These are phyloP conservation scores for Entamoeba invadens DNA, from an alignment of 208 protist genomes.

Conservation along the genomic window DNA sequence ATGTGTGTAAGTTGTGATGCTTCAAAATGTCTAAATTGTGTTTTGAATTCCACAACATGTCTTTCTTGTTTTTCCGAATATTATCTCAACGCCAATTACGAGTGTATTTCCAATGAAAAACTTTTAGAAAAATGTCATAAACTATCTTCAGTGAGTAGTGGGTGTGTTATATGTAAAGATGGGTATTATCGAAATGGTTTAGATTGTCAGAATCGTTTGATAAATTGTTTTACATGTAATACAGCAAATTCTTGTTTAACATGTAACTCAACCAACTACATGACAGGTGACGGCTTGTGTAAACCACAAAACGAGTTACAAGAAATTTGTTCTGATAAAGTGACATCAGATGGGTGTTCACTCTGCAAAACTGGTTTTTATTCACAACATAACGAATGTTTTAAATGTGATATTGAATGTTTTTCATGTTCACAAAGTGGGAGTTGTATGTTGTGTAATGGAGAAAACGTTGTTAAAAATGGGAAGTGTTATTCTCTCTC, in stretches of 20 bases:
- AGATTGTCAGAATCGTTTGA: neutral
- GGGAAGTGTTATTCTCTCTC: neutral
- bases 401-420: too few species aligned
- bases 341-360: neutral
- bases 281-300: too few species aligned
- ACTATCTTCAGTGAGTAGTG: too few species aligned
- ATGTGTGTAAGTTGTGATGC: too few species aligned
- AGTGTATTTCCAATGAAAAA: too few species aligned
- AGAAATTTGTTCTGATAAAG: neutral
- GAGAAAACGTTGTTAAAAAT: neutral
- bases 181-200: neutral
- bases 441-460: neutral
- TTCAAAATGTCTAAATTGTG: too few species aligned
- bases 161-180: neutral
- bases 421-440: neutral
- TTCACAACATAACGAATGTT: neutral
- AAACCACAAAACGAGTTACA: too few species aligned
- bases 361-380: neutral
- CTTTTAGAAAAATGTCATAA: too few species aligned
- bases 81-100: too few species aligned
- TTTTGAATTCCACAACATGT: too few species aligned
- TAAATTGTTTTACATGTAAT: neutral
- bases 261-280: too few species aligned
- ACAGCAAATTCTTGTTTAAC: neutral
- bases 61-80: too few species aligned